Base-by-base conservation (phyloP, 75 land plant species). In the Larix kaempferi region DNA sequence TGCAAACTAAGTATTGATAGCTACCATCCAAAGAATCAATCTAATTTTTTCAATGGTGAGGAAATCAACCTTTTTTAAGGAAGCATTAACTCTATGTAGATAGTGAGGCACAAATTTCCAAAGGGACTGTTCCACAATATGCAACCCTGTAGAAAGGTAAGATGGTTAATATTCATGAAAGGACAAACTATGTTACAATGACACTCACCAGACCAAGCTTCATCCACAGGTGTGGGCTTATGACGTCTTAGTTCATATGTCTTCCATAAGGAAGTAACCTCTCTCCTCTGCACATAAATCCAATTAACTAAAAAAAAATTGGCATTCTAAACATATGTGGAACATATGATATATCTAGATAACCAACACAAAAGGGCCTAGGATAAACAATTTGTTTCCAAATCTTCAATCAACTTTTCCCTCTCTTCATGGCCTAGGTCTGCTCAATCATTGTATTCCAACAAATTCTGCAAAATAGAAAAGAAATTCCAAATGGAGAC, bases 61-160 rank as follows among this genome's bases (percentile, higher is more conserved):
- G 15, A 23, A 71, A 29, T 13, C 74, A 49, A 80, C 96, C 90
- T 92, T 92, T 78, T 92, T 92, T 78, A 96, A 75, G 56, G 99
- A 93, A 85, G 77, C 88, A 84, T 93, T 94, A 57, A 96, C 92
- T 75, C 99, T 92, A 7, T 97, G 91, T 60, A 96, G 74, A 79
- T 92, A 96, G 76, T 90, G 91, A 77, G 99, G 99, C 44, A 96
- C 88, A 67, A 95, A 97, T 80, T 87, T 90, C 99, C 99, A 96
- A 54, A 96, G 89, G 25, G 99, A 88, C 76, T 96, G 98, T 72
- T 96, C 98, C 73, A 96, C 97, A 76, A 94, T 92, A 77, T 92
- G 86, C 74, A 96, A 80, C 57, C 99, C 96, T 94, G 78, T 27
- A 58, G 19, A 80, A 37, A 74, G 27, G 64, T 15, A 22, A 75